Base-by-base conservation (phyloP, 495 filamentous ascomycete species). In the Alectoria sarmentosa region DNA sequence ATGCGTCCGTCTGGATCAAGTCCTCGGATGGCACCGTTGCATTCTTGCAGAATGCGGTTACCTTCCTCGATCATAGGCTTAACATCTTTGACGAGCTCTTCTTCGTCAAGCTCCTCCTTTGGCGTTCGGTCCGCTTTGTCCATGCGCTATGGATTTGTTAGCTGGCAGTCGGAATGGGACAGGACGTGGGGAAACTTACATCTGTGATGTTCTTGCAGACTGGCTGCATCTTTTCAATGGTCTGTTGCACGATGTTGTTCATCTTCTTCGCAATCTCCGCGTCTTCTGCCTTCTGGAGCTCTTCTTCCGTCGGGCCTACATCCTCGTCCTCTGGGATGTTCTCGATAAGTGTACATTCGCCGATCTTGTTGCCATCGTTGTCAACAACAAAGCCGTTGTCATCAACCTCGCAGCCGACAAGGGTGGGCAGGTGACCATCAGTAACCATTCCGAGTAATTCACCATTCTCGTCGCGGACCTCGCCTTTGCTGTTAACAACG, bases 21-120 rank as follows among this genome's bases (percentile, higher is more conserved):
- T 13, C 89, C 92, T 62, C 91, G 90, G 73, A 97, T 93, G 23
- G 89, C 81, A 66, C 92, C 92, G 73, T 96, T 92, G 77, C 89
- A 90, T 73, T 97, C 92, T 66, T 86, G 83, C 3, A 97, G 84
- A 73, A 94, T 91, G 64, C 83, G 83, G 63, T 83, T 84, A 41
- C 84, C 92, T 73, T 96, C 87, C 71, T 97, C 91, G 70, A 97
- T 86, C 23, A 96, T 77, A 0, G 92, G 92, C 69, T 88, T 90
- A 69, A 96, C 89, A 58, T 90, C 80, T 70, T 90, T 80, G 70
- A 97, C 92, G 19, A 97, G 83, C 66, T 88, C 81, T 68, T 96
- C 91, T 71, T 97, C 92, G 73, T 97, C 91, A 26, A 95, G 85
- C 69, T 96, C 90, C 13, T 96, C 91, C 73, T 90, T 88, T n/a